Conservation (phyloP, 441 rosid species). For the Populus hybrid region DNA sequence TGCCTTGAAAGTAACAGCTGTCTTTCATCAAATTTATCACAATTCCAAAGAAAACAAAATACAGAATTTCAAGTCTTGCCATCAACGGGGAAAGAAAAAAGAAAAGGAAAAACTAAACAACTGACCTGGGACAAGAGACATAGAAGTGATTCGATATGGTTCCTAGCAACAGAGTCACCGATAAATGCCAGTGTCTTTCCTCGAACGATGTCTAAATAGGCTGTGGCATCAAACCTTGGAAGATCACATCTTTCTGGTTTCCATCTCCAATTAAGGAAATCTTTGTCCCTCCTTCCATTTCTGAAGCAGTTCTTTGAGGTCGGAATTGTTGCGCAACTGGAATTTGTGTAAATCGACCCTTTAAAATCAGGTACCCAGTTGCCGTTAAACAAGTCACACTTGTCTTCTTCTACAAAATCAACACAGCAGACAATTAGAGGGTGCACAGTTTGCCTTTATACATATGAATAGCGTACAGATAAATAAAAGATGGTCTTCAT, state of each 20-base stretch:
- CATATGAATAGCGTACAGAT: neutral
- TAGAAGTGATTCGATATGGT: constrained; percentile 83
- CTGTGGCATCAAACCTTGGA: constrained; percentile 56
- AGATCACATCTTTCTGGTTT: constrained; percentile 75
- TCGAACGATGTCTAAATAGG: constrained; percentile 48
- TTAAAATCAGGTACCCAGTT: constrained; percentile 61
- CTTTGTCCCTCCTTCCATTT: constrained; percentile 62
- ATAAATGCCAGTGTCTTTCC: constrained; percentile 77
- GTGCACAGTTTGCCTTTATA: neutral
- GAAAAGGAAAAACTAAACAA: neutral
- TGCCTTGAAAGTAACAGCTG: neutral
- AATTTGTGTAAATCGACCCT: constrained; percentile 57
- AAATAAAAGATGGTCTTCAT: neutral
- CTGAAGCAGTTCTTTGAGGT: constrained; percentile 65
- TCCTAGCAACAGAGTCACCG: constrained; percentile 90
- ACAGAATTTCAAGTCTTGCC: neutral
- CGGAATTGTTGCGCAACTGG: constrained; percentile 64
- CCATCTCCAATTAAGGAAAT: constrained; percentile 86
- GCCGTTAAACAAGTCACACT: constrained; percentile 64
- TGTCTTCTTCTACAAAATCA: constrained; percentile 22
- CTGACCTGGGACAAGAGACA: constrained; percentile 75
- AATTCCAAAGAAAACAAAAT: neutral
- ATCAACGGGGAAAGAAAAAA: neutral
- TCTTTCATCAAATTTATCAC: neutral
- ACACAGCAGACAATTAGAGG: neutral